Conservation (phyloP, 164 flowering plant species). For the Tetrastigma voinierianum region DNA sequence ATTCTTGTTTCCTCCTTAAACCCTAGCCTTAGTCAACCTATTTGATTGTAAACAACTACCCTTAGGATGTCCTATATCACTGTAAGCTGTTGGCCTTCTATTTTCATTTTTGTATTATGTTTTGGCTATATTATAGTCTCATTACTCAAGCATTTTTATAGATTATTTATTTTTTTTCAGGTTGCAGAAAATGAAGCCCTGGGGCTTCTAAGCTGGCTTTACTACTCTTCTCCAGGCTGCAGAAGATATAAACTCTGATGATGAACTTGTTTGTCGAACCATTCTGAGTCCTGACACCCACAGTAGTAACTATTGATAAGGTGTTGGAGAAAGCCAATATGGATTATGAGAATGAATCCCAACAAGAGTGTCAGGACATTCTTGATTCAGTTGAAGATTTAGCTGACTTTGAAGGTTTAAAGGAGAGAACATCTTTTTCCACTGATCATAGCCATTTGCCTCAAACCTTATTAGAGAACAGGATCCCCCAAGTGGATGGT, state of each 20-base stretch:
- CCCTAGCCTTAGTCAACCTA: too few species aligned
- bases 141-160: background rate
- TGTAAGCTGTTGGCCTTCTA: background rate
- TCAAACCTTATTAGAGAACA: constrained; percentile 18
- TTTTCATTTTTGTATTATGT: background rate
- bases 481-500: constrained; percentile 68
- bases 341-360: constrained; percentile 80
- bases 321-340: constrained; percentile 75
- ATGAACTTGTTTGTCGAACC: constrained; percentile 67
- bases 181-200: constrained; percentile 59
- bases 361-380: constrained; percentile 93
- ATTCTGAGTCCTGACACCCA: constrained; percentile 77
- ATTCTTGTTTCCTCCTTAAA: too few species aligned
- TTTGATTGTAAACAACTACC: too few species aligned
- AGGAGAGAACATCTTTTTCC: constrained; percentile 20
- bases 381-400: constrained; percentile 76
- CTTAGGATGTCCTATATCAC: too few species aligned
- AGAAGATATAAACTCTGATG: constrained; percentile 86
- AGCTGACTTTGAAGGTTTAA: constrained; percentile 19
- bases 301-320: constrained; percentile 47
- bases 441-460: constrained; percentile 11
- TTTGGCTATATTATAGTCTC: background rate
- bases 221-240: constrained; percentile 88
- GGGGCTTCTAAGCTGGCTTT: constrained; percentile 86
- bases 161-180: constrained; percentile 28